Evolutionary conservation across 202 grass and related monocot genomes (phyloP).

Genomic region (Zoysia matrella): DNA sequence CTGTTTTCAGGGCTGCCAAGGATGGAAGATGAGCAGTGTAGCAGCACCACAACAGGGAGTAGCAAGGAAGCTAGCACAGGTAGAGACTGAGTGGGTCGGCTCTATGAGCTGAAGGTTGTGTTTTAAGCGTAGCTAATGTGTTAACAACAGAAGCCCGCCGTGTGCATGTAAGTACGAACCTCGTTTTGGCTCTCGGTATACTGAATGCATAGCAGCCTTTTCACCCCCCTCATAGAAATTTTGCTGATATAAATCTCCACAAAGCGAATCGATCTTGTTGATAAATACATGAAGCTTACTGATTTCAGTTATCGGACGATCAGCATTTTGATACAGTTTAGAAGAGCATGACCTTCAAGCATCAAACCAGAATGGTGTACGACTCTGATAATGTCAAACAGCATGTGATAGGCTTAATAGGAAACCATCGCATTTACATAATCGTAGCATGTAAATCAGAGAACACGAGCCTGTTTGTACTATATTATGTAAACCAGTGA

Average conservation of each 20-base stretch:
- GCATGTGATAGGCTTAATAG: background rate
- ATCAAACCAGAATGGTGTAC: background rate
- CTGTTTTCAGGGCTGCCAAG: slow-evolving; percentile 55
- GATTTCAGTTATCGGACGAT: background rate
- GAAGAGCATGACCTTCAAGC: background rate
- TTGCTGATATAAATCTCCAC: background rate
- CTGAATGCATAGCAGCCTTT: slow-evolving; percentile 4
- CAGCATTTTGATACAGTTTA: background rate
- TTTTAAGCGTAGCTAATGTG: slow-evolving; percentile 20
- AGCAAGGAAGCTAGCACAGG: slow-evolving; percentile 41
- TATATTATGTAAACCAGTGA: background rate
- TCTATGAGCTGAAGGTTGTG: background rate
- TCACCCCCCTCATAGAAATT: background rate
- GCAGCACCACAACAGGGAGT: slow-evolving; percentile 44
- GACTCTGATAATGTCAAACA: background rate
- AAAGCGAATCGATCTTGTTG: background rate
- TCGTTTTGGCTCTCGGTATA: slow-evolving; percentile 22
- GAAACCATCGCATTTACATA: background rate
- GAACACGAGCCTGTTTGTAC: background rate
- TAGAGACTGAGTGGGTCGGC: slow-evolving; percentile 28
- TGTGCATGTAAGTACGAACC: slow-evolving; percentile 40
- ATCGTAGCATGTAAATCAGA: background rate
- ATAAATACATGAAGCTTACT: background rate
- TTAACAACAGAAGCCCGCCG: slow-evolving; percentile 3
- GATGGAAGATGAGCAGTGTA: slow-evolving; percentile 63